These are phyloP conservation scores for Mortierella sp. DNA, from an alignment of 371 early-diverging fungal species.

Conservation along the genomic window DNA sequence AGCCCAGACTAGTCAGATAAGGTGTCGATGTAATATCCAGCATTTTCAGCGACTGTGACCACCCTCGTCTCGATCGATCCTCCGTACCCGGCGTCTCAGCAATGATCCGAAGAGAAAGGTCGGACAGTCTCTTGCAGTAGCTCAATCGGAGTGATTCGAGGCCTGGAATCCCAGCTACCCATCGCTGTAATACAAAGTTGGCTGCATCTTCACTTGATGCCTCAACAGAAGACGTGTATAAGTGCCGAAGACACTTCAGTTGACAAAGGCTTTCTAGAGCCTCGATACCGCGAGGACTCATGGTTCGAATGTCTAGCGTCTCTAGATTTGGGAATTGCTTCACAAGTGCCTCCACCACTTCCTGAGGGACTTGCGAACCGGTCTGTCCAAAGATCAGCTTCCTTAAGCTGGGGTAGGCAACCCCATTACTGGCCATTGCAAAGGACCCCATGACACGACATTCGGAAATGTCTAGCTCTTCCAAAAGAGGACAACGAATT, in stretches of 20 bases:
- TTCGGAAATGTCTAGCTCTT: conserved; percentile 42
- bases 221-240: conserved; percentile 36
- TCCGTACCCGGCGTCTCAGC: conserved; percentile 14
- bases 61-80: conserved; percentile 25
- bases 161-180: conserved; percentile 34
- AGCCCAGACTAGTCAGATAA: conserved; percentile 27
- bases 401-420: conserved; percentile 15
- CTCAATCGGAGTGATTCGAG: conserved; percentile 42
- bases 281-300: conserved; percentile 27
- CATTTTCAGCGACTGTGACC: conserved; percentile 42
- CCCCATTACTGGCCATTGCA: conserved; percentile 2
- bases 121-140: conserved; percentile 36
- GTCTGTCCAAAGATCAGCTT: conserved; percentile 33
- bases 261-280: conserved; percentile 28
- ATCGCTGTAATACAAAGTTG: conserved; percentile 19
- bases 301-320: conserved; percentile 31
- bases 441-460: conserved; percentile 32
- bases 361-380: not conserved
- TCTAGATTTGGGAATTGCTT: conserved; percentile 28
- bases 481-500: conserved; percentile 34
- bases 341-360: conserved; percentile 27
- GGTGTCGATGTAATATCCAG: conserved; percentile 45
- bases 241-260: conserved; percentile 24
- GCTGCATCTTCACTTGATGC: conserved; percentile 22
- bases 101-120: conserved; percentile 17